Conservation (phyloP, 2,329 filamentous ascomycete genomes). For the Ophiocordyceps sinensis region DNA sequence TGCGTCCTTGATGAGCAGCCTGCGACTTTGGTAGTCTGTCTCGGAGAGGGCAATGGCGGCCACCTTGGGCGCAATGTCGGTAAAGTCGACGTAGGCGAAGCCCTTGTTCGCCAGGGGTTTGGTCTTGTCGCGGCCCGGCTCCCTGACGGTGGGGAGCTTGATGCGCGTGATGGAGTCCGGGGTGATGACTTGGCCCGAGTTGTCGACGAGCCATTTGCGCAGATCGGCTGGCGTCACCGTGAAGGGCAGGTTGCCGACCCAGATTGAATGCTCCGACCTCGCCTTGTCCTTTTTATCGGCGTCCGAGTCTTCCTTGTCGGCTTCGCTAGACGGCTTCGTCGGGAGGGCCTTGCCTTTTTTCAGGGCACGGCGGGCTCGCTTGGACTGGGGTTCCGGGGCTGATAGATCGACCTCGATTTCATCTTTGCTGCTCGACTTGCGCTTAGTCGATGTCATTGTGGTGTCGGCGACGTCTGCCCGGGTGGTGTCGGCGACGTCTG, state of each 20-base stretch:
- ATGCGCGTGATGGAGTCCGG: constrained; percentile 68
- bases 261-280: constrained; percentile 73
- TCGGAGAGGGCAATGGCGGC: constrained; percentile 81
- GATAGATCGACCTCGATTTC: constrained; percentile 82
- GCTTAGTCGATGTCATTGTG: constrained; percentile 33
- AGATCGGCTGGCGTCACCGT: constrained; percentile 59
- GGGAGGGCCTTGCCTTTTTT: constrained; percentile 64
- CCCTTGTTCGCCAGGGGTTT: constrained; percentile 56
- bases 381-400: constrained; percentile 88
- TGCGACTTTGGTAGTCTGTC: constrained; percentile 58
- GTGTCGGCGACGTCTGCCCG: neutral
- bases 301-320: constrained; percentile 19
- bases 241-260: constrained; percentile 95
- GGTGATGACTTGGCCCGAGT: constrained; percentile 50
- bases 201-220: constrained; percentile 63
- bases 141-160: constrained; percentile 57
- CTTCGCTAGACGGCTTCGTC: constrained; percentile 21
- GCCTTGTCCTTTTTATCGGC: constrained; percentile 28
- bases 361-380: constrained; percentile 76
- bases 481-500: neutral
- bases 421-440: constrained; percentile 47
- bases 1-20: constrained; percentile 84
- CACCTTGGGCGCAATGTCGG: constrained; percentile 51
- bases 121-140: constrained; percentile 19
- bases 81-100: constrained; percentile 93